Evolutionary conservation across 192 early-diverging fungal species (phyloP).

Genomic region (Coemansia reversa): DNA sequence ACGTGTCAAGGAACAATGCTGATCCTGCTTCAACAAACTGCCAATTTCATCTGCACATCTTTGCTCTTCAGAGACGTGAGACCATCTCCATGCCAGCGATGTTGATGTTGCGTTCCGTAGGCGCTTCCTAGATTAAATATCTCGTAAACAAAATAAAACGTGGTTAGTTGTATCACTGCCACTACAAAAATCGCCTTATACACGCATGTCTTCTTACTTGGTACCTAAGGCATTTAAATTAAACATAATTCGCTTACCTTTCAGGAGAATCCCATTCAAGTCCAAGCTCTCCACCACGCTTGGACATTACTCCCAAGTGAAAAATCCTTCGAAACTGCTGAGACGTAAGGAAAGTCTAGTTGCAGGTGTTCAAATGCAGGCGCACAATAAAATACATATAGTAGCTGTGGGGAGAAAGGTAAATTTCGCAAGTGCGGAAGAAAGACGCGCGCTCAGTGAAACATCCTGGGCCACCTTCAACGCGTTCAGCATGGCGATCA

Average conservation of each 20-base stretch:
- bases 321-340: background rate
- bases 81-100: constrained; percentile 7
- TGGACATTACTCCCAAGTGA: constrained; percentile 20
- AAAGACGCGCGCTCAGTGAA: background rate
- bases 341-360: background rate
- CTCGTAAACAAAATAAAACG: background rate
- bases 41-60: constrained; percentile 13
- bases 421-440: background rate
- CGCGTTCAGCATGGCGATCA: too few relatives aligned
- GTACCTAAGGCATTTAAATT: background rate
- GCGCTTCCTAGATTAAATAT: constrained; percentile 38
- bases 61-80: constrained; percentile 24
- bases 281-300: constrained; percentile 25
- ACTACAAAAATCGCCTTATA: background rate
- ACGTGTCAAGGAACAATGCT: constrained; percentile 12
- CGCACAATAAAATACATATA: background rate
- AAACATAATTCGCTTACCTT: constrained; percentile 14
- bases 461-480: background rate
- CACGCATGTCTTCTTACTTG: background rate
- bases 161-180: background rate
- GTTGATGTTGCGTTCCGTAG: constrained; percentile 22
- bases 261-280: constrained; percentile 42
- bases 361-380: background rate
- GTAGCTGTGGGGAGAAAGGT: background rate
- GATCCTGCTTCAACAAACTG: constrained; percentile 16